Evolutionary conservation across 805 yeast genomes (phyloP), one percentile per base, ranked within the genome.

Genomic region (Candida patagonica): DNA sequence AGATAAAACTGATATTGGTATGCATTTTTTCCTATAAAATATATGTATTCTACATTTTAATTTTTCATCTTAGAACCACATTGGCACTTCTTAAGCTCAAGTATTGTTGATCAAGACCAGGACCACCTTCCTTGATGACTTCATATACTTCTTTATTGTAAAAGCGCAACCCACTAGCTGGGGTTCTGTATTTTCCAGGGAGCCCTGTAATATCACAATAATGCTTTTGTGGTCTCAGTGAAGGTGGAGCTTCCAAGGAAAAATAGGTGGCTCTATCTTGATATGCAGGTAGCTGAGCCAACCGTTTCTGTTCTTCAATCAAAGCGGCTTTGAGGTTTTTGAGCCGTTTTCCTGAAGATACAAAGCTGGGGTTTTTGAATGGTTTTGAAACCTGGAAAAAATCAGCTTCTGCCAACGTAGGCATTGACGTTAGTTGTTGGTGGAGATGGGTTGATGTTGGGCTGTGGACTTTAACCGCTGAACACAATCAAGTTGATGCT

Each of bases 121-220:
- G 84, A 1, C 87, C 80, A 77, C 89, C 75, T 46, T 76, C 75
- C 56, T 76, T 76, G 38, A 73, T 66, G 26, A 85, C 80, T 35
- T 79, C 83, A 58, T 76, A 88, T 23, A 89, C 79, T 59, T 89
- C 96, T 38, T 76, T 76, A 56, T 89, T 80, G 59, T 83, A 77
- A 58, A 77, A 89, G 41, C 95, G 67, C 38, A 89, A 63, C 30
- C 81, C 80, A 52, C 76, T 81, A 4, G 52, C 41, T 0, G 92
- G 92, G 20, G 80, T 70, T 54, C 73, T 78, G 66, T 89, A 89
- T 23, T 63, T 71, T 0, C 87, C 89, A 36, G 75, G 78, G 16
- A 89, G 65, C 0, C 98, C 98, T 0, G 97, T 89, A 35, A 89
- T 77, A 56, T 92, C 98, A 60, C 98, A 89, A 61, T 86, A 88